A percentile compares a stretch with the other conserved stretches of the same genome.
phyloP scores from a whole-genome alignment of 176 grass and related monocot species.

The Oryza meridionalis region DNA sequence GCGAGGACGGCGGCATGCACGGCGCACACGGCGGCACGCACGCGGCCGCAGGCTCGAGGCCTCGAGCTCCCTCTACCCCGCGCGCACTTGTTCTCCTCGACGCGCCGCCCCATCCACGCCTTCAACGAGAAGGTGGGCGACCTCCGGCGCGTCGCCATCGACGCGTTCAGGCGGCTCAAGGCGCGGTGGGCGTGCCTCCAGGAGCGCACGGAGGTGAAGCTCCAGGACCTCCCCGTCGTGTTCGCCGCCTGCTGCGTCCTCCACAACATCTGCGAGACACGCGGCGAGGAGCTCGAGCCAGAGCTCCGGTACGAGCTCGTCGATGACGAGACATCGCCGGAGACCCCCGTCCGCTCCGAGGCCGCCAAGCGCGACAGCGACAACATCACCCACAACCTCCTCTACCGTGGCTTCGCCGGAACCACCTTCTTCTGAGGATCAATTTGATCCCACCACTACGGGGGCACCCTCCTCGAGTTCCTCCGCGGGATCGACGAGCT shows the following conservation, averaged over 20 bases:
- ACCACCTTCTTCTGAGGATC: constrained; percentile 74
- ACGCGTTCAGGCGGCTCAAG: constrained; percentile 75
- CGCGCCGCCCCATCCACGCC: constrained; percentile 33
- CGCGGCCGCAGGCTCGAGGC: no score
- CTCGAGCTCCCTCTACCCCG: no score
- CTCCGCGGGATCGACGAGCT: no score
- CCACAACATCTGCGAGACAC: constrained; percentile 85
- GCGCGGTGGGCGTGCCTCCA: constrained; percentile 88
- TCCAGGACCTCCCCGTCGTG: constrained; percentile 92
- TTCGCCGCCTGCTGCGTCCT: constrained; percentile 92
- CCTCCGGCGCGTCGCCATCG: constrained; percentile 57
- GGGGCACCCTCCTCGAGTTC: no score
- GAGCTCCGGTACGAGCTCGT: constrained; percentile 55
- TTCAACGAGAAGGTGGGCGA: constrained; percentile 93
- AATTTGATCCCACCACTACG: not conserved
- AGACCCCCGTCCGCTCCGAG: constrained; percentile 62
- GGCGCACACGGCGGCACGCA: no score
- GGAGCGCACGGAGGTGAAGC: constrained; percentile 89
- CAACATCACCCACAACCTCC: constrained; percentile 87
- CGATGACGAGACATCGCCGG: constrained; percentile 77
- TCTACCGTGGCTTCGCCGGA: constrained; percentile 78
- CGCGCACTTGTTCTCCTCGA: no score
- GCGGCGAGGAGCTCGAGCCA: constrained; percentile 65
- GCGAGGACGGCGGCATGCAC: no score
- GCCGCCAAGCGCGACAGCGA: constrained; percentile 67